These are phyloP conservation scores for Trypanosoma caninum DNA, from an alignment of 208 protist genomes.

Conservation along the genomic window DNA sequence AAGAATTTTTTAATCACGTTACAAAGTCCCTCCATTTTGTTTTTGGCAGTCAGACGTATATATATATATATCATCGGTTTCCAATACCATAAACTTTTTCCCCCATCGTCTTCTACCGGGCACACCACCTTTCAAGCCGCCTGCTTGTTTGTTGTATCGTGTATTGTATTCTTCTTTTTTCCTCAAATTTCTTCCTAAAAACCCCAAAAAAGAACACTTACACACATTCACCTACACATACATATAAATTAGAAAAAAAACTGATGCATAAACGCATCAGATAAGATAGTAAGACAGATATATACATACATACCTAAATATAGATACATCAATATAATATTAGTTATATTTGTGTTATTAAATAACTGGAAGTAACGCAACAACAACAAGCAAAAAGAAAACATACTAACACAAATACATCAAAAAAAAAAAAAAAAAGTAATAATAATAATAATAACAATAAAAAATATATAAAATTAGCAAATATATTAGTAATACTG, in stretches of 20 bases:
- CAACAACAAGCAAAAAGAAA: neutral
- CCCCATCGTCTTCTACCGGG: too few species aligned
- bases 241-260: constrained; percentile 7
- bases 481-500: neutral
- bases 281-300: constrained; percentile 3
- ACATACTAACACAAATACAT: neutral
- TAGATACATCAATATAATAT: too few species aligned
- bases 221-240: constrained; percentile 1
- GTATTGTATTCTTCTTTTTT: neutral
- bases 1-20: too few species aligned
- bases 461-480: neutral
- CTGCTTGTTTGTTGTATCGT: too few species aligned
- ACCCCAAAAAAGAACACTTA: too few species aligned
- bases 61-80: too few species aligned
- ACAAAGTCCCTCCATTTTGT: too few species aligned
- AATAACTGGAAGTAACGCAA: too few species aligned
- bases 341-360: too few species aligned
- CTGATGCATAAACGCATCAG: neutral
- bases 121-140: too few species aligned
- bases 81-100: too few species aligned
- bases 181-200: neutral
- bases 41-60: too few species aligned
- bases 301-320: neutral
- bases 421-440: constrained; percentile 22
- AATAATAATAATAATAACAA: constrained; percentile 9